Evolutionary conservation across 192 early-diverging fungal species (phyloP).

Genomic region (Backusella australiensis): DNA sequence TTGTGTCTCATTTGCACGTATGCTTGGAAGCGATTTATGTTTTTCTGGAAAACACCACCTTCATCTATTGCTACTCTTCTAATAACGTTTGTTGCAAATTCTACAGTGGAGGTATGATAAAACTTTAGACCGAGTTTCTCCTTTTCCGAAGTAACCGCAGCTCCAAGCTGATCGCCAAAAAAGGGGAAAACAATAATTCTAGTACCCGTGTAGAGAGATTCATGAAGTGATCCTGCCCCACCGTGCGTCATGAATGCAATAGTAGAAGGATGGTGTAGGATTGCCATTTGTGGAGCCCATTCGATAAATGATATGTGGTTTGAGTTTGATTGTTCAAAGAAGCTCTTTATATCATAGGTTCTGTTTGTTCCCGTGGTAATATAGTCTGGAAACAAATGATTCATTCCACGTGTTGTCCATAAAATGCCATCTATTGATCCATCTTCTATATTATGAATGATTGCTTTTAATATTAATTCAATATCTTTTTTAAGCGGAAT

Average conservation of each 20-base stretch:
- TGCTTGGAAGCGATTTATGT: neutral
- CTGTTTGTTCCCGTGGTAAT: neutral
- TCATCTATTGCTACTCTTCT: neutral
- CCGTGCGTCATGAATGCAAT: conserved; percentile 29
- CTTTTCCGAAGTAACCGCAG: neutral
- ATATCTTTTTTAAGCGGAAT: conserved; percentile 3
- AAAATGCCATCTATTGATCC: conserved; percentile 36
- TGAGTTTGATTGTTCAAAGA: neutral
- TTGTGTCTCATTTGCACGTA: conserved; percentile 8
- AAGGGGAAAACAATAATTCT: conserved; percentile 31
- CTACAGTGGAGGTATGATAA: neutral
- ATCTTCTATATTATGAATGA: conserved; percentile 16
- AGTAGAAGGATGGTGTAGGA: conserved; percentile 25
- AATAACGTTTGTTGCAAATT: neutral
- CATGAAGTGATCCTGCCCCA: conserved; percentile 28
- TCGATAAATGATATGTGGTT: neutral
- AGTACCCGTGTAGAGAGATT: conserved; percentile 29
- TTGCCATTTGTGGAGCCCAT: conserved; percentile 33
- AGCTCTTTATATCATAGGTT: neutral
- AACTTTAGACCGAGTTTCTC: neutral
- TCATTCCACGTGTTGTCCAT: conserved; percentile 22
- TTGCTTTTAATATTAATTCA: conserved; percentile 19
- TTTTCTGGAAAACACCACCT: neutral
- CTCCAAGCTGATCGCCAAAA: conserved; percentile 28
- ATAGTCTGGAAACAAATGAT: neutral